These are phyloP conservation scores for Helichrysum umbraculigerum DNA, from an alignment of 129 eudicot species.

Conservation along the genomic window DNA sequence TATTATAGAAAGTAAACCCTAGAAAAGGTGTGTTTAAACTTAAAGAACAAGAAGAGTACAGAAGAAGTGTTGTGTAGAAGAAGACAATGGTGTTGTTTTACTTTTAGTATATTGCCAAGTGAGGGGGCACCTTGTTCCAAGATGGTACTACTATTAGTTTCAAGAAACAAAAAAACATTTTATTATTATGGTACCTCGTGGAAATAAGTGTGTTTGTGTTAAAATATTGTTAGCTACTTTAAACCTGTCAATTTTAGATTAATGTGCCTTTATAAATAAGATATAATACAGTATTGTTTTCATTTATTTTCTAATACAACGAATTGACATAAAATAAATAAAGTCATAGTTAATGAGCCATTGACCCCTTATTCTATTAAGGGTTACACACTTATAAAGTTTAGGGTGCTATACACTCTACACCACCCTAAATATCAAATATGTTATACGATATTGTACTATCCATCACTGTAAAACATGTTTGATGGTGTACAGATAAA, in stretches of 20 bases:
- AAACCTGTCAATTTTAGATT: neutral
- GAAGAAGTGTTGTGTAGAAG: constrained; percentile 35
- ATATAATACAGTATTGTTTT: too few species aligned
- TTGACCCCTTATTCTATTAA: too few species aligned
- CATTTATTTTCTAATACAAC: too few species aligned
- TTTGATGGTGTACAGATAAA: too few species aligned
- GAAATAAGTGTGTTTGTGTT: constrained; percentile 27
- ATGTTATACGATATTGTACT: too few species aligned
- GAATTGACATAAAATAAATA: too few species aligned
- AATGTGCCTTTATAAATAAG: neutral
- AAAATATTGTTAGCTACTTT: constrained; percentile 3
- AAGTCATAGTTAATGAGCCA: too few species aligned
- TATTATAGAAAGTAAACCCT: neutral
- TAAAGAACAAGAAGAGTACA: constrained; percentile 28
- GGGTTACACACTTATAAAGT: too few species aligned
- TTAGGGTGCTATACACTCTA: too few species aligned
- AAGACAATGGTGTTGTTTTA: constrained; percentile 27
- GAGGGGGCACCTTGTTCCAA: constrained; percentile 27
- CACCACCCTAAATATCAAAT: too few species aligned
- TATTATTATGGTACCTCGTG: constrained; percentile 28
- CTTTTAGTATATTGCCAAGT: constrained; percentile 27
- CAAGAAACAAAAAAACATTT: constrained; percentile 16
- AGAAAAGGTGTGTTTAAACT: constrained; percentile 20
- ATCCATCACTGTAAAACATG: too few species aligned
- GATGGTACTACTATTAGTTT: constrained; percentile 16